phyloP scores from a whole-genome alignment of 306 rosid genomes.

The Gastrolobium villosum region DNA sequence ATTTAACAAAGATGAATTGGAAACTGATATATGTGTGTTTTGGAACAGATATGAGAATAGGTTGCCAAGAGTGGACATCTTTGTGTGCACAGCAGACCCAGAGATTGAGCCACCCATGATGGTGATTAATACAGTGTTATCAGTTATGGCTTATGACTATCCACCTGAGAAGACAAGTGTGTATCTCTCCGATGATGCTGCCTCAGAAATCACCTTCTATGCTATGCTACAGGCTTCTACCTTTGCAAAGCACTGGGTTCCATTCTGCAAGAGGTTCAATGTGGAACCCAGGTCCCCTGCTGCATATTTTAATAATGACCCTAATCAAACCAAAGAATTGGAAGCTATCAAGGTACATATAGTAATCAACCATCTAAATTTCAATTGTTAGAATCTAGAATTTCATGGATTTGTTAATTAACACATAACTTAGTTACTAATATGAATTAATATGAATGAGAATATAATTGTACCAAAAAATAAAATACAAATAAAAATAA shows the following conservation, averaged over 20 bases:
- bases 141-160: slow-evolving; percentile 79
- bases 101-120: slow-evolving; percentile 72
- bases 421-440: too few relatives aligned
- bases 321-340: slow-evolving; percentile 22
- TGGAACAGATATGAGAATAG: slow-evolving; percentile 56
- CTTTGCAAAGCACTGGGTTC: slow-evolving; percentile 84
- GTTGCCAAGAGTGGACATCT: slow-evolving; percentile 72
- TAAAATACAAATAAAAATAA: too few relatives aligned
- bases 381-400: too few relatives aligned
- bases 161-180: slow-evolving; percentile 73
- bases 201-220: slow-evolving; percentile 66
- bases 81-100: slow-evolving; percentile 85
- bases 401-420: too few relatives aligned
- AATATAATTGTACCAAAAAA: too few relatives aligned
- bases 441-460: too few relatives aligned
- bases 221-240: slow-evolving; percentile 69
- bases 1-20: not conserved
- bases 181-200: slow-evolving; percentile 84
- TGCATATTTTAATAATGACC: slow-evolving; percentile 56
- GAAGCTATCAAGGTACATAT: slow-evolving; percentile 52
- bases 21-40: not conserved
- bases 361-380: too few relatives aligned
- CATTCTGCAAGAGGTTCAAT: slow-evolving; percentile 70
- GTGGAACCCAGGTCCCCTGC: slow-evolving; percentile 77
- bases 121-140: slow-evolving; percentile 76